A percentile compares a stretch with the other conserved stretches of the same genome.
Conservation (phyloP, 2,329 filamentous ascomycete species). For the Aspergillus quadricinctus region DNA sequence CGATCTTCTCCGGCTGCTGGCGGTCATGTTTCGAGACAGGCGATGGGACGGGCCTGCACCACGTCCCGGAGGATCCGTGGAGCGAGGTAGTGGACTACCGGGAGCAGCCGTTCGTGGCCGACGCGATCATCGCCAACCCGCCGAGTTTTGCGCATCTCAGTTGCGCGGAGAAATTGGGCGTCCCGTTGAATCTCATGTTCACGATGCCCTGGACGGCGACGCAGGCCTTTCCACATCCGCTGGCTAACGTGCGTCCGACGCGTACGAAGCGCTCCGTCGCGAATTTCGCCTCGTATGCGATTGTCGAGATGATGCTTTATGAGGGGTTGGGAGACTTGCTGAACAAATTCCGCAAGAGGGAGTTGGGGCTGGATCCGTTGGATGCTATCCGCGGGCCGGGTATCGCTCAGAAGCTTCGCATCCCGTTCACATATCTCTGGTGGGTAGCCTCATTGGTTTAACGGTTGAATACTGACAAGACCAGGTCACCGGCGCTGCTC, state of each 20-base stretch:
- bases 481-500: slow-evolving; percentile 67
- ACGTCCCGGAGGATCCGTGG: slow-evolving; percentile 47
- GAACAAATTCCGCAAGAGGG: slow-evolving; percentile 75
- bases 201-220: slow-evolving; percentile 94
- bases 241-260: slow-evolving; percentile 74
- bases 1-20: slow-evolving; percentile 84
- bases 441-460: slow-evolving; percentile 16
- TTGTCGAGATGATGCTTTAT: slow-evolving; percentile 91
- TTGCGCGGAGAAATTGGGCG: slow-evolving; percentile 72
- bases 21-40: slow-evolving; percentile 76
- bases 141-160: slow-evolving; percentile 74
- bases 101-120: slow-evolving; percentile 69
- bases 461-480: background rate
- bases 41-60: slow-evolving; percentile 55
- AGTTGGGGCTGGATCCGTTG: slow-evolving; percentile 70
- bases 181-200: slow-evolving; percentile 83
- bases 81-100: slow-evolving; percentile 38
- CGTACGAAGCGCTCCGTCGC: slow-evolving; percentile 73
- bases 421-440: slow-evolving; percentile 93
- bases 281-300: slow-evolving; percentile 76
- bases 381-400: slow-evolving; percentile 80
- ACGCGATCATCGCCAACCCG: slow-evolving; percentile 83
- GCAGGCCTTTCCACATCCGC: slow-evolving; percentile 76
- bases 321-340: slow-evolving; percentile 88
- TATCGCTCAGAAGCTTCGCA: slow-evolving; percentile 66